Evolutionary conservation across 257 asterid species (phyloP), one percentile per base, ranked within the genome.

Genomic region (Oldenlandia corymbosa): DNA sequence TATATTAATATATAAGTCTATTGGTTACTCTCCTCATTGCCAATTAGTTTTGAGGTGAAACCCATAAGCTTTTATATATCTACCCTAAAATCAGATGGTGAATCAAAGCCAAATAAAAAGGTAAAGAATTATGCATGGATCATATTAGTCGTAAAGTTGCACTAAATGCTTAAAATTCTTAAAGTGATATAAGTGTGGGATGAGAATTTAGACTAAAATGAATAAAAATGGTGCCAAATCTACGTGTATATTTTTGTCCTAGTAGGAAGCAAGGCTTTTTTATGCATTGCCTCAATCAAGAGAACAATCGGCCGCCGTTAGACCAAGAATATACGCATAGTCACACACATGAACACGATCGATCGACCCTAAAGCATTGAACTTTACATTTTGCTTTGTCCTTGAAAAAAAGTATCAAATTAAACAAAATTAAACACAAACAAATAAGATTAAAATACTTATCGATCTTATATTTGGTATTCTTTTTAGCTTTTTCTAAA

Each of bases 211-310:
- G 58, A 36, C 58, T 45, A 0, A 2, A n/a, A 43, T 3, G n/a
- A 47, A 26, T 27, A 36, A 68, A 12, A 59, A 10, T 24, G 4
- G 47, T 60, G 67, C 62, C 17, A 37, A n/a, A 60, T 60, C 62
- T 50, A 68, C 67, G 62, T 68, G 67, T 51, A 18, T 31, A 43
- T 6, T 53, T 5, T 68, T 68, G 62, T 50, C 53, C 9, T 39
- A 2, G 62, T 51, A 37, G 73, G 73, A 60, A 60, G 73, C 53
- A 51, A 51, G 8, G 63, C 68, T 42, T 43, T n/a, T 34, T 27
- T 61, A 69, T 52, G 68, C 68, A 61, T 69, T 68, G 56, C 57
- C 68, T 41, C 63, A 2, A 54, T 9, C 39, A 2, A 2, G 20
- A 39, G 21, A n/a, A n/a, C n/a, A n/a, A n/a, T n/a, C n/a, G 5